Evolutionary conservation across 805 yeast species (phyloP).

Genomic region (Pichia rugopelliculosa): DNA sequence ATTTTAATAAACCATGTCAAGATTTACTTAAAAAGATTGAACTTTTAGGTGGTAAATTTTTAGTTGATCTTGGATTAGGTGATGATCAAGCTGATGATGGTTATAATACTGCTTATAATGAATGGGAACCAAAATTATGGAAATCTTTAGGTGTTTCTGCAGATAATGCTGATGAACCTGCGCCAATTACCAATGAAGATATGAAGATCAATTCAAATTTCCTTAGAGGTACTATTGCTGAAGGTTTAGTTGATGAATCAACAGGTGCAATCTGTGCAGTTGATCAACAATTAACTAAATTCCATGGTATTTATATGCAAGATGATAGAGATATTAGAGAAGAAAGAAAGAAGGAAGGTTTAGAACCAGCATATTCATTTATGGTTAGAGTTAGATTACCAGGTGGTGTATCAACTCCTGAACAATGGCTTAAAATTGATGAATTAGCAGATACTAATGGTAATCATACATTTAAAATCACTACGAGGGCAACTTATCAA

Average conservation of each 20-base stretch:
- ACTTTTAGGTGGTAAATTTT: constrained; percentile 64
- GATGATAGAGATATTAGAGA: constrained; percentile 96
- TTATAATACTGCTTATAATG: constrained; percentile 80
- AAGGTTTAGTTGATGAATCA: constrained; percentile 69
- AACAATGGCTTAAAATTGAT: constrained; percentile 84
- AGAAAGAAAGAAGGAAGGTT: constrained; percentile 81
- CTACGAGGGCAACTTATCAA: constrained; percentile 96
- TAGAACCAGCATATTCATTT: constrained; percentile 94
- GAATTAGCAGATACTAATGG: constrained; percentile 75
- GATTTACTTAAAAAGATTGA: constrained; percentile 62
- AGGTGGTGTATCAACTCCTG: constrained; percentile 83
- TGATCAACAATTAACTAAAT: constrained; percentile 91
- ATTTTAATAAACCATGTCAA: constrained; percentile 83
- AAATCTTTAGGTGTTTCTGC: constrained; percentile 81
- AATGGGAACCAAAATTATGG: constrained; percentile 85
- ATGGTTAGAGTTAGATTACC: constrained; percentile 96
- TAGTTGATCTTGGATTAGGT: constrained; percentile 78
- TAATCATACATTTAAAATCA: constrained; percentile 87
- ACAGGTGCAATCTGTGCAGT: constrained; percentile 89
- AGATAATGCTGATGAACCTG: constrained; percentile 85
- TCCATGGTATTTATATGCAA: constrained; percentile 98
- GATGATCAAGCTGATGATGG: constrained; percentile 99
- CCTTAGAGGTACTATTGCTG: constrained; percentile 89
- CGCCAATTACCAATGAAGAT: constrained; percentile 89
- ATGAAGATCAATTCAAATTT: constrained; percentile 82